phyloP scores from a whole-genome alignment of 495 filamentous ascomycete species.

The Jackrogersella minutella region DNA sequence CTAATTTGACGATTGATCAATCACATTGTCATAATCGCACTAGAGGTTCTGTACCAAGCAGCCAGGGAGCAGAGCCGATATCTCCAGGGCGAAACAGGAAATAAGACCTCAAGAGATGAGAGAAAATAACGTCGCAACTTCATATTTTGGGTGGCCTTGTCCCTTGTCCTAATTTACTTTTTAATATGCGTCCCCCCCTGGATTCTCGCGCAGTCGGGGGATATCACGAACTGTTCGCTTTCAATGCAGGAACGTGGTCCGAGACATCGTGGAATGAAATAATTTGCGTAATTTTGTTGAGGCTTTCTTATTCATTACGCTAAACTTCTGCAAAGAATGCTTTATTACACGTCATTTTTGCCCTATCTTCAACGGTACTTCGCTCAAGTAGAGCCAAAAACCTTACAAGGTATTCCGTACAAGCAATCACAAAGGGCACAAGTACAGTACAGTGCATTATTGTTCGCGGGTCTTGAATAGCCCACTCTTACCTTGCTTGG shows the following conservation, averaged over 20 bases:
- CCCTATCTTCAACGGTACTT: slow-evolving; percentile 24
- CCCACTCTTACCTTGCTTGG: neutral
- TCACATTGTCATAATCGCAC: slow-evolving; percentile 26
- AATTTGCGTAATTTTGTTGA: slow-evolving; percentile 32
- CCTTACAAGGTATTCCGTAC: slow-evolving; percentile 13
- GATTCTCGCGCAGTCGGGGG: slow-evolving; percentile 32
- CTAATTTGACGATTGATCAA: slow-evolving; percentile 35
- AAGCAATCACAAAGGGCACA: slow-evolving; percentile 1
- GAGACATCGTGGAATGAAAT: slow-evolving; percentile 37
- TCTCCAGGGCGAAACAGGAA: slow-evolving; percentile 23
- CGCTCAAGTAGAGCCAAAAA: slow-evolving; percentile 28
- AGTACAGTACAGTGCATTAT: slow-evolving; percentile 8
- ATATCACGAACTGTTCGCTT: slow-evolving; percentile 27
- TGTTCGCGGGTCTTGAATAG: slow-evolving; percentile 2
- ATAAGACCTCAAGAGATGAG: slow-evolving; percentile 12
- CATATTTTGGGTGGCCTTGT: slow-evolving; percentile 37
- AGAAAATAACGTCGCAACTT: slow-evolving; percentile 32
- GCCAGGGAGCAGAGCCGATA: slow-evolving; percentile 27
- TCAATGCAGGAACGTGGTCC: slow-evolving; percentile 40
- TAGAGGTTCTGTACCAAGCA: slow-evolving; percentile 5
- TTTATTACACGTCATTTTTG: slow-evolving; percentile 36
- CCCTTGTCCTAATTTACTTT: slow-evolving; percentile 41
- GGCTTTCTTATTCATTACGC: slow-evolving; percentile 28
- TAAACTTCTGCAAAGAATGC: slow-evolving; percentile 38
- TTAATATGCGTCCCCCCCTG: slow-evolving; percentile 34